Percentiles rank a stretch among this genome's conserved stretches.
Evolutionary conservation across 179 eudicot species (phyloP).

Genomic region (Nepenthes alata): DNA sequence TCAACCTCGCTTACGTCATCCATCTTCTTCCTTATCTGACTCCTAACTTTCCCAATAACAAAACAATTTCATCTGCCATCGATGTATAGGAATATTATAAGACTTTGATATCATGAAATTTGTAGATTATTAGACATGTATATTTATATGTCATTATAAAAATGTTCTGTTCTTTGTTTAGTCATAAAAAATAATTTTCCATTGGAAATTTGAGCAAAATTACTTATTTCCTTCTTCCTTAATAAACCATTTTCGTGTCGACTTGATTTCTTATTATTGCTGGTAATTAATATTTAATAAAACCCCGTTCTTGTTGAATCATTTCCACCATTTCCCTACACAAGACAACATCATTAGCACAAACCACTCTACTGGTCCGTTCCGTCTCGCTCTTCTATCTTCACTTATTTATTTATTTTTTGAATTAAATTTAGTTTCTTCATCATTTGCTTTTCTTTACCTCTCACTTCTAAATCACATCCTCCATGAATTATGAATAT

Average conservation of each 20-base stretch:
- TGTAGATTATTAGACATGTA: too few relatives aligned
- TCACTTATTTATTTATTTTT: conserved; percentile 19
- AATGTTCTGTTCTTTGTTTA: too few relatives aligned
- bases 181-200: too few relatives aligned
- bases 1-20: conserved; percentile 12
- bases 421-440: conserved; percentile 1
- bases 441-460: background rate
- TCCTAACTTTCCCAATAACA: too few relatives aligned
- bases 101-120: too few relatives aligned
- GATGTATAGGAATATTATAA: too few relatives aligned
- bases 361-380: conserved; percentile 14
- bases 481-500: background rate
- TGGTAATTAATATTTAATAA: background rate
- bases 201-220: too few relatives aligned
- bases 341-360: conserved; percentile 67
- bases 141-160: too few relatives aligned
- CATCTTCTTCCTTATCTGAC: conserved; percentile 3
- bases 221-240: too few relatives aligned
- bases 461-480: background rate
- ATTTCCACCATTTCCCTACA: conserved; percentile 38
- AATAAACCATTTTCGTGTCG: too few relatives aligned
- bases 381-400: conserved; percentile 10
- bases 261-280: too few relatives aligned
- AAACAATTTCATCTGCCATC: too few relatives aligned
- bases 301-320: conserved; percentile 32